Evolutionary conservation across 306 rosid species (phyloP).

Genomic region (Cicer yamashitae): DNA sequence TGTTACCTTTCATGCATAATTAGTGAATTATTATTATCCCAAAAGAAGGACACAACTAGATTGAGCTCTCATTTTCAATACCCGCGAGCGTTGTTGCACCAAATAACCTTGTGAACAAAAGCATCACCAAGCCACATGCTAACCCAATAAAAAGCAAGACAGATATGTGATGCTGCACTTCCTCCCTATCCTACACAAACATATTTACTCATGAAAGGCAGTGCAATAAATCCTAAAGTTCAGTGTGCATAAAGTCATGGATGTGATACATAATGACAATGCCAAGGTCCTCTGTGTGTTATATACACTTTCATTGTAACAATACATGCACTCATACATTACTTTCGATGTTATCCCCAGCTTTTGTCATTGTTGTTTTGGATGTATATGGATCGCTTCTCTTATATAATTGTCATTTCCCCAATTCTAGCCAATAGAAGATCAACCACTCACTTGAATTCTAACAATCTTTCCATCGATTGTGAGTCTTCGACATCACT

Average conservation of each 20-base stretch:
- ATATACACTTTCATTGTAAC: background rate
- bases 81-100: conserved; percentile 77
- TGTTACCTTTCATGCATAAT: conserved; percentile 34
- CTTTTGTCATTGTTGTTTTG: background rate
- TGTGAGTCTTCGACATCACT: background rate
- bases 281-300: background rate
- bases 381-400: background rate
- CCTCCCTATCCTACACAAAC: conserved; percentile 73
- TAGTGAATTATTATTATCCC: conserved; percentile 30
- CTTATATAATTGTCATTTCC: background rate
- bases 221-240: conserved; percentile 16
- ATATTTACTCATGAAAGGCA: conserved; percentile 13
- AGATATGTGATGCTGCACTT: conserved; percentile 71
- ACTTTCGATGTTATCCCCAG: background rate
- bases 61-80: conserved; percentile 47
- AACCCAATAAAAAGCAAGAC: conserved; percentile 82
- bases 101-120: conserved; percentile 71
- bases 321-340: conserved; percentile 6
- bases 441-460: background rate
- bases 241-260: conserved; percentile 14
- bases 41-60: conserved; percentile 29
- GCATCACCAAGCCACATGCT: conserved; percentile 75
- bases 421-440: background rate
- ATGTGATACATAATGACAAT: background rate
- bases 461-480: background rate